phyloP scores from a whole-genome alignment of 495 filamentous ascomycete genomes.

The Emericellopsis terricola region DNA sequence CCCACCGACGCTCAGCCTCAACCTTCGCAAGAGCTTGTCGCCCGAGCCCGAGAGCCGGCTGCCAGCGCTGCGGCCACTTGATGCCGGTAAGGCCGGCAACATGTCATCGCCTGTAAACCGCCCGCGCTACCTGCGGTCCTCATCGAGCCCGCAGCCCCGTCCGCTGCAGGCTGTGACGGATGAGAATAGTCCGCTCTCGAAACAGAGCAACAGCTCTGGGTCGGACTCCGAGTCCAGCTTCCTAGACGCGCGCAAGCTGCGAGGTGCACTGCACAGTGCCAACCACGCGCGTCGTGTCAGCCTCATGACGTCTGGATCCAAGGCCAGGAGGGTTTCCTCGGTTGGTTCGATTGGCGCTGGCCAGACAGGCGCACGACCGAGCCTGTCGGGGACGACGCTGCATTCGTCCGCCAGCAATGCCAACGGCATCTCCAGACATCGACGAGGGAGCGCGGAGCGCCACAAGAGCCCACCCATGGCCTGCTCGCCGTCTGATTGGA shows the following conservation, averaged over 20 bases:
- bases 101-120: constrained; percentile 15
- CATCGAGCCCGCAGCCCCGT: constrained; percentile 5
- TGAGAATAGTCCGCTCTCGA: constrained; percentile 19
- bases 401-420: constrained; percentile 17
- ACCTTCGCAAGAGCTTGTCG: constrained; percentile 31
- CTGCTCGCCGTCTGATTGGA: constrained; percentile 21
- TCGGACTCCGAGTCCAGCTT: constrained; percentile 23
- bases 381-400: constrained; percentile 13
- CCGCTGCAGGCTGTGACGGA: constrained; percentile 9
- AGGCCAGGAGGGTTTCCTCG: constrained; percentile 19
- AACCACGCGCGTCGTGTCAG: constrained; percentile 24
- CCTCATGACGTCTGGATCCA: constrained; percentile 9
- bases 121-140: neutral
- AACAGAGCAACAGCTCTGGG: constrained; percentile 3
- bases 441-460: constrained; percentile 20
- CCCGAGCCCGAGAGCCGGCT: constrained; percentile 50
- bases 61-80: constrained; percentile 19
- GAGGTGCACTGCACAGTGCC: constrained; percentile 23
- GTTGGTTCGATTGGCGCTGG: constrained; percentile 5
- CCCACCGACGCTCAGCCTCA: constrained; percentile 43
- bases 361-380: constrained; percentile 4
- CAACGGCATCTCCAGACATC: constrained; percentile 25
- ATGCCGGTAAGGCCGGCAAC: constrained; percentile 12
- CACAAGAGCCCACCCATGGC: constrained; percentile 24
- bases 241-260: constrained; percentile 25